Percentiles rank a stretch among this genome's conserved stretches.
Conservation (phyloP, 2,329 filamentous ascomycete species). For the Cercospora canescens region DNA sequence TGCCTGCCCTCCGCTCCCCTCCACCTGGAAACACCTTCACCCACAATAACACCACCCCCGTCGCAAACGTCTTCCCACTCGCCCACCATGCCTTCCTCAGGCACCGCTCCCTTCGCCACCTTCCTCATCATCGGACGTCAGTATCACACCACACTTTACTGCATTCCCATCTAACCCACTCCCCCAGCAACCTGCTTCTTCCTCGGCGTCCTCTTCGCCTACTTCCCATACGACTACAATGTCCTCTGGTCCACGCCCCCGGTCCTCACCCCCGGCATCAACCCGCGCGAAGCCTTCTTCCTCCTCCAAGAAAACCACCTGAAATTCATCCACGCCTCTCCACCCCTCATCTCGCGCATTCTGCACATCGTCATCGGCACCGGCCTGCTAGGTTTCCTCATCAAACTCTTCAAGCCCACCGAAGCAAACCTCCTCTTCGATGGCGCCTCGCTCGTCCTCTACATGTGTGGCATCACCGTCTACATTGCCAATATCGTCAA, state of each 20-base stretch:
- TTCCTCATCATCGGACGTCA: constrained; percentile 95
- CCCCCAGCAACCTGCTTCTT: constrained; percentile 78
- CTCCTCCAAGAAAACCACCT: constrained; percentile 87
- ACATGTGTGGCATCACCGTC: constrained; percentile 84
- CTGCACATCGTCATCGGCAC: constrained; percentile 90
- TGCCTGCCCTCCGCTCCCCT: neutral
- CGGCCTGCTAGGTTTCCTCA: constrained; percentile 83
- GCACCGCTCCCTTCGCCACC: constrained; percentile 71
- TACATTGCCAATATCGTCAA: constrained; percentile 97
- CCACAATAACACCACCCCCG: neutral
- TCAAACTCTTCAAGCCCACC: constrained; percentile 90
- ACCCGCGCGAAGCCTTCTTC: constrained; percentile 64
- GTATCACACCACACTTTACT: constrained; percentile 40
- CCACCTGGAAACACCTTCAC: neutral
- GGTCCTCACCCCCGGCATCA: constrained; percentile 14
- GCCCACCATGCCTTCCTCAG: constrained; percentile 32
- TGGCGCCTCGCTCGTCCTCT: constrained; percentile 69
- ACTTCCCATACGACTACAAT: constrained; percentile 93
- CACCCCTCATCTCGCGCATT: constrained; percentile 87
- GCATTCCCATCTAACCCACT: neutral
- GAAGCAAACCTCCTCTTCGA: constrained; percentile 97
- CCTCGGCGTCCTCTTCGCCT: constrained; percentile 94
- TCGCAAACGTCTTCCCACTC: constrained; percentile 4
- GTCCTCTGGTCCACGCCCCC: constrained; percentile 73
- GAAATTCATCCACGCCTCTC: constrained; percentile 85